A percentile compares a stretch with the other conserved stretches of the same genome.
phyloP scores from a whole-genome alignment of 164 flowering plant genomes.

The Vitis vinifera region DNA sequence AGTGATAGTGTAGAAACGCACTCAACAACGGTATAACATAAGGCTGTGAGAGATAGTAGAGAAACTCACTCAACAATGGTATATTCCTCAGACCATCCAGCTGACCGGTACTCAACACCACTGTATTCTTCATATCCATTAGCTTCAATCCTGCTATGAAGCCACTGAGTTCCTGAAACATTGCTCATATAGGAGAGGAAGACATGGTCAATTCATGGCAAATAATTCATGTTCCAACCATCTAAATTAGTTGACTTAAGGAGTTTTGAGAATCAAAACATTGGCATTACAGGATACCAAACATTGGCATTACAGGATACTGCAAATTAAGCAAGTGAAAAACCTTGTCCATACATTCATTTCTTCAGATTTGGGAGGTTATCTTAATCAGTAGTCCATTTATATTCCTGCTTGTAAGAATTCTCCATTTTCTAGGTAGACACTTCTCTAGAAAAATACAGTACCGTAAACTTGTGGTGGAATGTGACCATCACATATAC shows the following conservation, averaged over 20 bases:
- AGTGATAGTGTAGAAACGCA: background rate
- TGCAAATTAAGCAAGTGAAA: background rate
- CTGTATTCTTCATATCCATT: conserved; percentile 93
- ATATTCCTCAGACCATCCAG: conserved; percentile 91
- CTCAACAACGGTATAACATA: background rate
- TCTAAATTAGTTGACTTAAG: background rate
- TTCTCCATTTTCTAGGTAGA: too few species aligned
- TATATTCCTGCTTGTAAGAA: background rate
- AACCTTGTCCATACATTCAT: too few species aligned
- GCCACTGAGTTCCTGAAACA: conserved; percentile 82
- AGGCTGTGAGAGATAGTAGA: background rate
- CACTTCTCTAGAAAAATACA: too few species aligned
- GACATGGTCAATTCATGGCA: background rate
- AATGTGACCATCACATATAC: too few species aligned
- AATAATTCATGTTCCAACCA: background rate
- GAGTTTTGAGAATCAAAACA: too few species aligned
- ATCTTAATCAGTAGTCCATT: background rate
- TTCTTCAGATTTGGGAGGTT: background rate
- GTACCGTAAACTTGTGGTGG: too few species aligned
- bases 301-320: background rate
- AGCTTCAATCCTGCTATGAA: conserved; percentile 82
- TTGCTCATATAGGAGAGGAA: background rate
- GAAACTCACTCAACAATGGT: conserved; percentile 63
- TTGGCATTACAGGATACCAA: background rate
- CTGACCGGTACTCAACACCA: conserved; percentile 82